Evolutionary conservation across 164 flowering plant species (phyloP), one percentile per base, ranked within the genome.

Genomic region (Stephania yunnanensis): DNA sequence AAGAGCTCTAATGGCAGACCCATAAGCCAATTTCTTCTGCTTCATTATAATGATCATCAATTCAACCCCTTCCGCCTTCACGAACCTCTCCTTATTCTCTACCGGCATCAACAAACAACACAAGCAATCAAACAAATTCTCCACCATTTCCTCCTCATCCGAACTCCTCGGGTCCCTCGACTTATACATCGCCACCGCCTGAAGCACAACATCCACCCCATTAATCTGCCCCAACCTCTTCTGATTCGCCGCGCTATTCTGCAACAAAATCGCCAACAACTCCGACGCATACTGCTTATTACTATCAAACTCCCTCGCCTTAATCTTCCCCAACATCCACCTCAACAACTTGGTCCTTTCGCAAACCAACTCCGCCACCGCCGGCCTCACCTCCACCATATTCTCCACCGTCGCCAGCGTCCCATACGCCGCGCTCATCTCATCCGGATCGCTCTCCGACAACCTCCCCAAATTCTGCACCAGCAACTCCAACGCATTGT

Each of bases 11-110:
- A 94, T 89, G 0, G 99, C 99, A 1, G 99, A 95, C 19, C 91
- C 95, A 84, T 95, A 96, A 53, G 97, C 97, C 53, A 78, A 84
- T 73, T 94, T 96, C 91, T 96, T 96, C 87, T 96, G 98, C 89
- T 96, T 96, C 91, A 94, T 96, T 15, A 96, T 94, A 82, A 96
- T 96, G 46, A 96, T 91, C 99, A 96, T 96, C 88, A 96, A 78
- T 83, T 96, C 99, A 31, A 96, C 98, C 45, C 98, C 98, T 72
- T 96, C 99, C 0, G 97, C 91, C 80, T 89, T 94, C 73, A 96
- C 83, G 81, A 94, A 96, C 87, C 86, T 87, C 87, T 96, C 99
- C 89, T 92, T 96, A 77, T 94, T 96, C 91, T 96, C 99, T 85
- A 96, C 76, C 0, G 98, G 99, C 99, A 96, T 94, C 80, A 96